These are phyloP conservation scores for Aspergillus pseudoterreus DNA, from an alignment of 2,329 filamentous ascomycete genomes.

Conservation along the genomic window DNA sequence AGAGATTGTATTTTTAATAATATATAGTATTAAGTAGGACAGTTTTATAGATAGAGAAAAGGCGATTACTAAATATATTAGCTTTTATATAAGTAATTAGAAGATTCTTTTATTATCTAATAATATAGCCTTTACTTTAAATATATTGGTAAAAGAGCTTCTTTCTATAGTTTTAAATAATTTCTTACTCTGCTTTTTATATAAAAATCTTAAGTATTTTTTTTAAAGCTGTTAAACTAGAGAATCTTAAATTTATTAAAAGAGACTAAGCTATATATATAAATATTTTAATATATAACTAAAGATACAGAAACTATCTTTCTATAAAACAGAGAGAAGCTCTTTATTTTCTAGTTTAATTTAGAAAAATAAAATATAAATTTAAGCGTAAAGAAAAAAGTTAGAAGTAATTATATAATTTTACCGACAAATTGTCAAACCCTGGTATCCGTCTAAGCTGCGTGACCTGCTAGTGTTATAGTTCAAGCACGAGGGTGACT, in stretches of 20 bases:
- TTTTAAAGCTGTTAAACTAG: neutral
- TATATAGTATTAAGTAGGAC: conserved; percentile 7
- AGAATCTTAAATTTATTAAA: neutral
- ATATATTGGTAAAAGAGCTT: conserved; percentile 11
- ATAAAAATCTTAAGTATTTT: neutral
- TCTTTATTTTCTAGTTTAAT: conserved; percentile 9
- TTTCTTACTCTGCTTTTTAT: neutral
- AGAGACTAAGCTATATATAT: neutral
- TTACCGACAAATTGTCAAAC: neutral
- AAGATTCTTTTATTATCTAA: conserved; percentile 1
- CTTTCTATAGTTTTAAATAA: conserved; percentile 13
- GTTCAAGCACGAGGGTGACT: no score
- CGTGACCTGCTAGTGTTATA: no score
- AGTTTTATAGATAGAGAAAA: conserved; percentile 12
- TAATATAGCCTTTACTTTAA: conserved; percentile 11
- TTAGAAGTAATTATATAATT: conserved; percentile 1
- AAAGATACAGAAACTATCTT: conserved; percentile 9
- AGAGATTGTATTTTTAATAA: conserved; percentile 5
- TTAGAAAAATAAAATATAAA: conserved; percentile 10
- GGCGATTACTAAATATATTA: conserved; percentile 7
- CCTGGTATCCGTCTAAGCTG: no score
- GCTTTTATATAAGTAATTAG: neutral
- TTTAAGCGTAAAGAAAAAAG: conserved; percentile 5
- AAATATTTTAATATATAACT: neutral
- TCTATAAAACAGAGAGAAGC: conserved; percentile 10